A percentile compares a stretch with the other conserved stretches of the same genome.
phyloP scores from a whole-genome alignment of 2,329 filamentous ascomycete genomes.

The Capronia americana region DNA sequence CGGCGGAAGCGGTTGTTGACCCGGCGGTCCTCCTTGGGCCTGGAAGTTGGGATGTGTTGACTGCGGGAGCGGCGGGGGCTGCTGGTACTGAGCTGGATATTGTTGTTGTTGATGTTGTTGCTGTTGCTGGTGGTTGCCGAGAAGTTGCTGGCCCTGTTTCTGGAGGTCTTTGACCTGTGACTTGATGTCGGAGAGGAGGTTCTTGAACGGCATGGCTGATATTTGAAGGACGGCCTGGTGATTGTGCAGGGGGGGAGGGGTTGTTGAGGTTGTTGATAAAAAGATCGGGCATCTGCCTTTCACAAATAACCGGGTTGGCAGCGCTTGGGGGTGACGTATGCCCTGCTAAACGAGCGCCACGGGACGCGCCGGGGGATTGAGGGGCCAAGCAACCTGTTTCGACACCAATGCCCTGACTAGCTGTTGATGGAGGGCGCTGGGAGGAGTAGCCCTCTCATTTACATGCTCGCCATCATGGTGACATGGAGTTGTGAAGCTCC shows the following conservation, averaged over 20 bases:
- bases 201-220: constrained; percentile 34
- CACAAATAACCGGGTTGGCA: neutral
- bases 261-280: neutral
- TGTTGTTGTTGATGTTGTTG: constrained; percentile 16
- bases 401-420: neutral
- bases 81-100: constrained; percentile 4
- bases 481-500: neutral
- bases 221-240: neutral
- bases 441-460: neutral
- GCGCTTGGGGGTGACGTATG: constrained; percentile 2
- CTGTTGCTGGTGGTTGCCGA: constrained; percentile 15
- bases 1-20: constrained; percentile 13
- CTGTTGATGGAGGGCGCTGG: neutral
- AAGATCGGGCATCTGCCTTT: neutral
- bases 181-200: constrained; percentile 28
- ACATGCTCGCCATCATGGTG: neutral
- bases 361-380: neutral
- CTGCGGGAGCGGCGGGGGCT: constrained; percentile 31
- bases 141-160: constrained; percentile 29
- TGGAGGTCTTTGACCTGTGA: constrained; percentile 33
- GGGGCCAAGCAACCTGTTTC: no score
- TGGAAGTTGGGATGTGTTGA: constrained; percentile 23
- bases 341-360: neutral
- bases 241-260: neutral
- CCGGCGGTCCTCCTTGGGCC: constrained; percentile 8